Base-by-base conservation (phyloP, 495 filamentous ascomycete genomes). In the Penicillium waksmanii region DNA sequence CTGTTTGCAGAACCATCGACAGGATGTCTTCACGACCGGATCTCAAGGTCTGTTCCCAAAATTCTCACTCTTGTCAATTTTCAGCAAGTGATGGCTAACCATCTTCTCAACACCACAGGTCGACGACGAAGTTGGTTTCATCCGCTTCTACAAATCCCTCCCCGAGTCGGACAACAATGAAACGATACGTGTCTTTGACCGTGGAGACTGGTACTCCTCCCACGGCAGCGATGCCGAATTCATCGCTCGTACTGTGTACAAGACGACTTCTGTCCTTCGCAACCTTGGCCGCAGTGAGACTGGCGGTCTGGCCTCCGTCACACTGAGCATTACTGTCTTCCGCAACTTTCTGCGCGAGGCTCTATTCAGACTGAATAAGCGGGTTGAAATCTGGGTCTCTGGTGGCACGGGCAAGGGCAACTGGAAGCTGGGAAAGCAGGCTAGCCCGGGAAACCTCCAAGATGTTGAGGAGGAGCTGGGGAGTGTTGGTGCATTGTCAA, bases 401-500 rank as follows among this genome's bases (percentile, higher is more conserved):
- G 77, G 80, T 3, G 78, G 77, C 5, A 65, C 63, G 8, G 87
- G 84, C 56, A 86, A 91, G 51, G 92, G 89, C 73, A 89, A 90
- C 62, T 98, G 96, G 95, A 96, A 96, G 68, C 73, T 94, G 42
- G 80, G 77, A 43, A 98, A 97, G 77, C 90, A 93, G 66, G 93
- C 94, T 27, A 97, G 92, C 31, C 95, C 95, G 0, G 95, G 95
- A 12, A 98, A 98, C 73, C 74, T 98, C 35, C 96, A 98, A 74
- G 96, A 97, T 71, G 88, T 98, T 36, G 95, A 98, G 73, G 96
- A 98, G 33, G 95, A 98, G 58, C 85, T 98, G 5, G 95, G 94
- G 7, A 75, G 73, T 43, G 75, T 75, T n/a, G 75, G 75, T 13
- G 77, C 65, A 13, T 43, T 70, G 53, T 87, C 93, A 54, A 84